These are phyloP conservation scores for Phytophthora hybrid DNA, from an alignment of 352 stramenopile species.

Conservation along the genomic window DNA sequence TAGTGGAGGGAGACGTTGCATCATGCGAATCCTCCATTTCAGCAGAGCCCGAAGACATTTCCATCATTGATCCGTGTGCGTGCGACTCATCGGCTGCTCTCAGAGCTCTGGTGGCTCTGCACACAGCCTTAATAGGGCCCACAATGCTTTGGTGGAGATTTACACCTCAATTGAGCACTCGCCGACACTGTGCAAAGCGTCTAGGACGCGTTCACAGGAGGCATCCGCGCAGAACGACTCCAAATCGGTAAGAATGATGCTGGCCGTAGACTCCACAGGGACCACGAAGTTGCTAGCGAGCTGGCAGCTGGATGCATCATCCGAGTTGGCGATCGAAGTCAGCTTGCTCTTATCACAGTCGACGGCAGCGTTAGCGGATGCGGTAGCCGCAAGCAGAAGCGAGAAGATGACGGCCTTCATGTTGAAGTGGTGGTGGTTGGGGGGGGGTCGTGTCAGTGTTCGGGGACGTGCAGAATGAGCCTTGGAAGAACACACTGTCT, in stretches of 20 bases:
- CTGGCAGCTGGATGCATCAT: slow-evolving; percentile 9
- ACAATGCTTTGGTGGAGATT: slow-evolving; percentile 23
- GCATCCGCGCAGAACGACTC: slow-evolving; percentile 20
- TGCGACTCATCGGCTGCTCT: slow-evolving; percentile 20
- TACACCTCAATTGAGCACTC: slow-evolving; percentile 30
- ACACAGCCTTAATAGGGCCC: slow-evolving; percentile 20
- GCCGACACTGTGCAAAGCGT: not conserved
- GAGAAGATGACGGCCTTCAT: slow-evolving; percentile 31
- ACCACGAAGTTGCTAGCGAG: slow-evolving; percentile 15
- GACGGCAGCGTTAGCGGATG: slow-evolving; percentile 10
- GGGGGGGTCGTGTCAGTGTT: not conserved
- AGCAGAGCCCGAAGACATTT: slow-evolving; percentile 12
- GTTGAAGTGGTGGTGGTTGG: not conserved
- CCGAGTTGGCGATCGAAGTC: not conserved
- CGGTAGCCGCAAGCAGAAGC: slow-evolving; percentile 11
- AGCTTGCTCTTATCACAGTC: slow-evolving; percentile 15
- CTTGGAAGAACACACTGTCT: not conserved
- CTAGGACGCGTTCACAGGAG: slow-evolving; percentile 19
- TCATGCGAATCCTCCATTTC: slow-evolving; percentile 17
- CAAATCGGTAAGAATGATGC: slow-evolving; percentile 4
- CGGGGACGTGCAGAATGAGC: slow-evolving; percentile 17
- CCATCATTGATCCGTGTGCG: slow-evolving; percentile 11
- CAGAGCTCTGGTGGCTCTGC: slow-evolving; percentile 21
- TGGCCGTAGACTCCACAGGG: slow-evolving; percentile 16
- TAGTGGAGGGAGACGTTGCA: slow-evolving; percentile 2